A percentile compares a stretch with the other conserved stretches of the same genome.
Conservation (phyloP, 176 grass and related monocot species). For the Zea luxurians region DNA sequence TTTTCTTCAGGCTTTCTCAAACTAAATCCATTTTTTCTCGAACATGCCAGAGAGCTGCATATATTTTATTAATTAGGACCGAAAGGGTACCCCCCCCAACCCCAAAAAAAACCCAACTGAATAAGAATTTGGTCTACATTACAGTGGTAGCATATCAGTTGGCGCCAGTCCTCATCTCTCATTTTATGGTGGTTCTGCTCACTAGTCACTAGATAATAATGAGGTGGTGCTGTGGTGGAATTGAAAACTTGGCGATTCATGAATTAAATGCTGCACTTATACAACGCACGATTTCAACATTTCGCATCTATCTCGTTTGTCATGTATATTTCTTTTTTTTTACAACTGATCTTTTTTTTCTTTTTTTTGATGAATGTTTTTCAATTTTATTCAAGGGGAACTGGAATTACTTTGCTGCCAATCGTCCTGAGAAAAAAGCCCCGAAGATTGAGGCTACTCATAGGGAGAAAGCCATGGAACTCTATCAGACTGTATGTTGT, state of each 20-base stretch:
- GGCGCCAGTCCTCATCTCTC: neutral
- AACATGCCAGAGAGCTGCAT: neutral
- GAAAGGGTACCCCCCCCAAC: too few relatives aligned
- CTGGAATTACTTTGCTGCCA: constrained; percentile 97
- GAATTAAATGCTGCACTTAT: constrained; percentile 4
- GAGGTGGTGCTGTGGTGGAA: neutral
- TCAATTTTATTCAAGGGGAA: constrained; percentile 61
- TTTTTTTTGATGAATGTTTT: constrained; percentile 17
- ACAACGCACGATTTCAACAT: neutral
- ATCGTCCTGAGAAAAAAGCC: constrained; percentile 93
- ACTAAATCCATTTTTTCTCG: neutral
- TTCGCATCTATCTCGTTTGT: neutral
- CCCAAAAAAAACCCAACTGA: too few relatives aligned
- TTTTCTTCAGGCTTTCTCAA: constrained; percentile 17
- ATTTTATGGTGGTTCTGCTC: neutral
- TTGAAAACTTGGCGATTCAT: neutral
- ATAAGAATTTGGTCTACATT: neutral
- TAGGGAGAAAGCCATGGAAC: constrained; percentile 94
- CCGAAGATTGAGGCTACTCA: constrained; percentile 92
- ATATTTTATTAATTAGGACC: neutral
- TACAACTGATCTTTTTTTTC: neutral
- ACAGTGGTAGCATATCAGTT: neutral
- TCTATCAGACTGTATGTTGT: constrained; percentile 68
- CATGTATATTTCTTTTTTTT: neutral
- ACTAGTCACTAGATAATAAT: neutral